Base-by-base conservation (phyloP, 2,329 filamentous ascomycete genomes). In the Kalaharituber pfeilii region DNA sequence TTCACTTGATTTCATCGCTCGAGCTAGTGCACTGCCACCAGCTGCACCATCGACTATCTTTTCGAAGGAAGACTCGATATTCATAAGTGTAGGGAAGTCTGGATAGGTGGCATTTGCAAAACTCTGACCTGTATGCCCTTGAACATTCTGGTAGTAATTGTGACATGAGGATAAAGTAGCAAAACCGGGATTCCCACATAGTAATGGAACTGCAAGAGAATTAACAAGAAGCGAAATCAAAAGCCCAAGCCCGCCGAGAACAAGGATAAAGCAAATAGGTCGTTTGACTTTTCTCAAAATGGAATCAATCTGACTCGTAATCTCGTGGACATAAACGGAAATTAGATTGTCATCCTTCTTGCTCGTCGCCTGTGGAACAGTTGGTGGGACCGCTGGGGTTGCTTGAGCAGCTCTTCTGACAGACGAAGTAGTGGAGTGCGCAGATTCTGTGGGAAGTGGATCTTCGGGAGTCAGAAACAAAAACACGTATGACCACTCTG, bases 1-100 rank as follows among this genome's bases (percentile, higher is more conserved):
- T 67, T 88, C 83, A 5, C 81, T 80, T n/a, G 79, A 76, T 69
- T 86, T 88, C 80, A 91, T 87, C 60, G 85, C 81, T 61, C 84
- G 72, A 0, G 85, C 84, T 1, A 91, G 69, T 1, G 78, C 79
- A 1, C 80, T 77, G 1, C 80, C 78, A 28, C 79, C 74, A 1
- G 79, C 76, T 20, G 78, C 79, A 55, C 78, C 77, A 59, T 84
- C 77, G 2, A 89, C 69, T 1, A 91, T 79, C 56, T 83, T 77
- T 66, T 87, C 84, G 54, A 93, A 86, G 24, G 80, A 75, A 25
- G 76, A 72, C 66, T 91, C 84, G 1, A 82, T 78, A 20, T 73
- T 73, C 72, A 89, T 82, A 24, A 91, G 73, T 49, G 81, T 76
- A 59, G 86, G 80, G 60, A 89, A 89, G 62, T 87, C 80, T 45